A percentile compares a stretch with the other conserved stretches of the same genome.
These are phyloP conservation scores for Pseudopyricularia cyperi DNA, from an alignment of 2,329 filamentous ascomycete genomes.

Conservation along the genomic window DNA sequence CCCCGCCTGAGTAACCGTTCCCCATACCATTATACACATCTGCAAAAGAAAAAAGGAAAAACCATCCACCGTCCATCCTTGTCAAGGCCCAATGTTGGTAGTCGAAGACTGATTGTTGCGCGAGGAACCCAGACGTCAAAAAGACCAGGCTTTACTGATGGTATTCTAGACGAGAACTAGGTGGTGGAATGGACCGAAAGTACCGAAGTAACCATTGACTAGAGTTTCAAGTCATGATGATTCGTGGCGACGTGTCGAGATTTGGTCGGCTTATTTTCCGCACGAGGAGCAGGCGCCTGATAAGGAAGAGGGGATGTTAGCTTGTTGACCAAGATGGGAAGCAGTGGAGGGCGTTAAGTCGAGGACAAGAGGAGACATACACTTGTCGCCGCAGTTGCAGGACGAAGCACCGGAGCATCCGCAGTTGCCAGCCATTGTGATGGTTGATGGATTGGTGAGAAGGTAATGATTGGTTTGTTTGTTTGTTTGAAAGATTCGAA, in stretches of 20 bases:
- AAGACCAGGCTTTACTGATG: too few relatives aligned
- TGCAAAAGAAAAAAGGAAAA: too few relatives aligned
- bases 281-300: conserved; percentile 1
- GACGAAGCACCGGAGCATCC: not conserved
- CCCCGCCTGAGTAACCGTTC: too few relatives aligned
- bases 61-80: too few relatives aligned
- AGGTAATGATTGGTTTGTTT: not conserved
- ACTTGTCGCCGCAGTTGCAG: conserved; percentile 2
- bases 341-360: not conserved
- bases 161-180: too few relatives aligned
- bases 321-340: not conserved
- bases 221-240: not conserved
- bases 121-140: too few relatives aligned
- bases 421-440: conserved; percentile 3
- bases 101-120: too few relatives aligned
- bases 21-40: too few relatives aligned
- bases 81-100: too few relatives aligned
- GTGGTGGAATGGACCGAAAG: not conserved
- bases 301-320: not conserved
- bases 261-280: conserved; percentile 1
- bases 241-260: too few relatives aligned
- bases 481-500: too few relatives aligned
- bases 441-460: not conserved
- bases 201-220: not conserved
- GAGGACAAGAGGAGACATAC: not conserved